Evolutionary conservation across 768 basidiomycete species (phyloP).

Genomic region (Gymnopilus dilepis): DNA sequence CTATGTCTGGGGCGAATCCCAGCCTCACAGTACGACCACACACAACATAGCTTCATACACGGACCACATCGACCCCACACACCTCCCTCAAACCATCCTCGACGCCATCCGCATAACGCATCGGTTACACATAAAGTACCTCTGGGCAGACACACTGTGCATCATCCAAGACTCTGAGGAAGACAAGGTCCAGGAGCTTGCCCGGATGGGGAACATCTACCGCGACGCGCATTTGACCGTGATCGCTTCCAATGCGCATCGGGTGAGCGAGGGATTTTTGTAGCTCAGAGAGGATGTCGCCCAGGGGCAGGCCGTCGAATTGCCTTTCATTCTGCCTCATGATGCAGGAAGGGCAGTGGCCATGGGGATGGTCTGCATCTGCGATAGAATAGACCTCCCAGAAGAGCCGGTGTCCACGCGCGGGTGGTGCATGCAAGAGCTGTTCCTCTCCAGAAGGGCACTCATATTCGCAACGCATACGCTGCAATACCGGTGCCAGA

Average conservation of each 20-base stretch:
- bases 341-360: too few relatives aligned
- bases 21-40: not conserved
- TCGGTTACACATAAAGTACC: not conserved
- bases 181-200: constrained; percentile 3
- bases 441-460: not conserved
- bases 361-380: too few relatives aligned
- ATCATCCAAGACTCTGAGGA: constrained; percentile 12
- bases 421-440: not conserved
- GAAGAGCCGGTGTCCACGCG: not conserved
- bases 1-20: not conserved
- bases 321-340: too few relatives aligned
- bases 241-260: not conserved
- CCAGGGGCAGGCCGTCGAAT: too few relatives aligned
- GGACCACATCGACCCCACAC: not conserved
- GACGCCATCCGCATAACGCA: constrained; percentile 3
- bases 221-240: constrained; percentile 1
- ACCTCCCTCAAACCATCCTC: constrained; percentile 2
- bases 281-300: too few relatives aligned
- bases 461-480: not conserved
- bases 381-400: too few relatives aligned
- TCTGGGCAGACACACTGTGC: constrained; percentile 7
- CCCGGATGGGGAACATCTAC: constrained; percentile 1
- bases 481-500: not conserved
- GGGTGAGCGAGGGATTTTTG: not conserved
- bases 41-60: too few relatives aligned